Conservation (phyloP, 78 protist genomes). For the Cavenderia fasciculata region DNA sequence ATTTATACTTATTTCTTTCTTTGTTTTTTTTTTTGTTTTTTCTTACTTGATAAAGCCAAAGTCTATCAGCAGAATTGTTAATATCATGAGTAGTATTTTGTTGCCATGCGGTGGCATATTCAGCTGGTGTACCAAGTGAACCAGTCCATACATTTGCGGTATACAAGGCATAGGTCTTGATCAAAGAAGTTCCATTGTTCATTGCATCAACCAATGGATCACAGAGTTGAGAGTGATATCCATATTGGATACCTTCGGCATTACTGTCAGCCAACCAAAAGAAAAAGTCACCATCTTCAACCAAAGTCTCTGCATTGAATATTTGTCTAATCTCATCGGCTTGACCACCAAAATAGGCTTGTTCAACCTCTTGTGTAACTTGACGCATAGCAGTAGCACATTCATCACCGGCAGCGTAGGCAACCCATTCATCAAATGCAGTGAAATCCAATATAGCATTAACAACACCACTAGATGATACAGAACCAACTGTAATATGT, state of each 20-base stretch:
- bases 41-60: conserved; percentile 42
- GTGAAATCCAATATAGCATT: conserved; percentile 69
- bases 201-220: conserved; percentile 27
- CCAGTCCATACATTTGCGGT: conserved; percentile 59
- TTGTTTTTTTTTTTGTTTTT: not conserved
- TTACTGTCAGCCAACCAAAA: conserved; percentile 33
- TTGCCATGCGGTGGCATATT: conserved; percentile 55
- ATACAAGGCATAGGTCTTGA: conserved; percentile 21
- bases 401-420: conserved; percentile 39
- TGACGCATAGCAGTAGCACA: conserved; percentile 41
- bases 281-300: conserved; percentile 61
- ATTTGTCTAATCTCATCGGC: not conserved
- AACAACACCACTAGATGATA: conserved; percentile 69
- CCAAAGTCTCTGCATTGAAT: conserved; percentile 27
- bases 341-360: not conserved
- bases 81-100: conserved; percentile 54
- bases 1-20: not conserved
- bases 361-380: conserved; percentile 9
- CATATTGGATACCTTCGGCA: conserved; percentile 64
- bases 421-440: conserved; percentile 54
- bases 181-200: conserved; percentile 2
- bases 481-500: conserved; percentile 53
- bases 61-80: conserved; percentile 63
- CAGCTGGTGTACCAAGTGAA: conserved; percentile 36
- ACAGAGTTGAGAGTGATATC: conserved; percentile 34